Percentiles rank a stretch among this genome's conserved stretches.
phyloP scores from a whole-genome alignment of 202 grass and related monocot species.

The Panicum virgatum region DNA sequence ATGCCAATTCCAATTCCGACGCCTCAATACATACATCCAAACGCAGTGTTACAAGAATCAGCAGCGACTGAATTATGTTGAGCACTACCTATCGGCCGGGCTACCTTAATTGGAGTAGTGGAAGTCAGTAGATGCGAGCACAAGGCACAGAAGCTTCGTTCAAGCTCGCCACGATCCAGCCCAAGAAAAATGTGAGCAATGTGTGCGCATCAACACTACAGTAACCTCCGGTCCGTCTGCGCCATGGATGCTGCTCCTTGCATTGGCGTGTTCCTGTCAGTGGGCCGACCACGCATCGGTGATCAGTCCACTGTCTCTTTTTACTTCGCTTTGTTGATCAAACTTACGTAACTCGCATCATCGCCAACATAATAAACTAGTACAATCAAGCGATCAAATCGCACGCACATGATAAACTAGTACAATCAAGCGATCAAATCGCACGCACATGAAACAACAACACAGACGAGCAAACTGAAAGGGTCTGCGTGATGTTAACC shows the following conservation, averaged over 20 bases:
- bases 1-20: too few relatives aligned
- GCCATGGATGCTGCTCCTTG: not conserved
- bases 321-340: not conserved
- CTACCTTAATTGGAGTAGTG: conserved; percentile 13
- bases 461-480: not conserved
- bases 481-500: conserved; percentile 10
- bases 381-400: not conserved
- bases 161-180: not conserved
- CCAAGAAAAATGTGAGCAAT: not conserved
- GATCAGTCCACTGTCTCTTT: too few relatives aligned
- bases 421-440: not conserved
- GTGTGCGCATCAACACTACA: not conserved
- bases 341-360: not conserved
- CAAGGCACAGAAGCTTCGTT: not conserved
- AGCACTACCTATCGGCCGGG: not conserved
- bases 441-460: not conserved
- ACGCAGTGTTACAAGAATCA: not conserved
- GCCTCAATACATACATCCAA: too few relatives aligned
- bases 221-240: not conserved
- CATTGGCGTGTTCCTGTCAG: not conserved
- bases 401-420: too few relatives aligned
- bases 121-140: not conserved
- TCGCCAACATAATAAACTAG: not conserved
- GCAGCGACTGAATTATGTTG: not conserved
- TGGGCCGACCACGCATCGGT: conserved; percentile 7